These are phyloP conservation scores for Penicilliopsis zonata DNA, from an alignment of 495 filamentous ascomycete species.

Conservation along the genomic window DNA sequence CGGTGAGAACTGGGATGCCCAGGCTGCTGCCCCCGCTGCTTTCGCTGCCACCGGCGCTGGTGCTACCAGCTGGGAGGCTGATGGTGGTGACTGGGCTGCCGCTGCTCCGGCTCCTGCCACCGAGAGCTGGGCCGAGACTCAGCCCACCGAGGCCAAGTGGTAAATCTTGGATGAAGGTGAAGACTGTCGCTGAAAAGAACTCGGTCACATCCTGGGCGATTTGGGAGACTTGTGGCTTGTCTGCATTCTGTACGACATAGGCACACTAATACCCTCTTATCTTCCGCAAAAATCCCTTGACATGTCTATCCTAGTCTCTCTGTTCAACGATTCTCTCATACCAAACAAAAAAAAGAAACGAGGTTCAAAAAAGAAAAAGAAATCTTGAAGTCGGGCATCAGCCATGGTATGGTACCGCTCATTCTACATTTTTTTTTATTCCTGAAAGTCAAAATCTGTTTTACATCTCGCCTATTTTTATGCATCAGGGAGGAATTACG, in stretches of 20 bases:
- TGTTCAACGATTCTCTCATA: slow-evolving; percentile 11
- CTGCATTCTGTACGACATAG: slow-evolving; percentile 7
- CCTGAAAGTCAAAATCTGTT: too few relatives aligned
- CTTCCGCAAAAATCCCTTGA: slow-evolving; percentile 25
- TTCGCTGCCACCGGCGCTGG: slow-evolving; percentile 48
- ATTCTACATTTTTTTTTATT: too few relatives aligned
- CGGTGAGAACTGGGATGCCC: slow-evolving; percentile 43
- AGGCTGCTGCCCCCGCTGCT: slow-evolving; percentile 49
- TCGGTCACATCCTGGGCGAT: slow-evolving; percentile 16
- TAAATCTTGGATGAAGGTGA: slow-evolving; percentile 36
- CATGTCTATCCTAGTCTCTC: slow-evolving; percentile 39
- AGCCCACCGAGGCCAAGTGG: slow-evolving; percentile 48
- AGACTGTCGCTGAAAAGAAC: slow-evolving; percentile 19
- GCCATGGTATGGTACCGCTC: slow-evolving; percentile 12
- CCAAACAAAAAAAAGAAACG: slow-evolving; percentile 18
- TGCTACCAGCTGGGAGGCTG: slow-evolving; percentile 68
- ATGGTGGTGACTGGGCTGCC: slow-evolving; percentile 61
- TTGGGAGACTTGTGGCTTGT: slow-evolving; percentile 15
- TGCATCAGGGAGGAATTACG: slow-evolving; percentile 33
- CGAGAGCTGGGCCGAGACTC: slow-evolving; percentile 58
- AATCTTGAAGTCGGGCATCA: too few relatives aligned
- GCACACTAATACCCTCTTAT: too few relatives aligned
- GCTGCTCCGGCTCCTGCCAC: slow-evolving; percentile 40
- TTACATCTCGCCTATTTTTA: slow-evolving; percentile 10
- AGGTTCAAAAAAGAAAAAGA: slow-evolving; percentile 1